Evolutionary conservation across 805 yeast species (phyloP), one percentile per base, ranked within the genome.

Genomic region (Blastobotrys parvus): DNA sequence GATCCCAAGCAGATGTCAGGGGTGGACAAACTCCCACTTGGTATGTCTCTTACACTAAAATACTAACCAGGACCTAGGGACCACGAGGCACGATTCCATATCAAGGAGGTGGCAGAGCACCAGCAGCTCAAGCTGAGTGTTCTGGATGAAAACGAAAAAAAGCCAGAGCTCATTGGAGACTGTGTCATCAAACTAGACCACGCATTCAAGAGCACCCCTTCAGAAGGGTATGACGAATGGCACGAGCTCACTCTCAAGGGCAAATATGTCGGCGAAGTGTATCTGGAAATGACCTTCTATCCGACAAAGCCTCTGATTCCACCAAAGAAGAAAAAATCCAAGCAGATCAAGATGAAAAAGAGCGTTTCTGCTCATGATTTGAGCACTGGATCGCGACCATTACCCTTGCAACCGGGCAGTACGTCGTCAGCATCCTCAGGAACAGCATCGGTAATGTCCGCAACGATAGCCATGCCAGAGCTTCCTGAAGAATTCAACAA

Each of bases 1-100:
- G 82, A 55, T 86, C 97, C 1, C 79, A 78, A 29, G 72, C 86
- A 0, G 78, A 84, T 46, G 73, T 76, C 41, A 67, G 97, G 51
- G 98, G 95, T 1, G 98, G 98, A 1, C 98, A 92, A 59, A 82
- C 85, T 3, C 98, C 98, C 1, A 75, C 70, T 17, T 92, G 97
- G 86, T 80, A 84, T 49, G 68, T 82, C 45, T 67, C 85, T 51
- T 85, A 83, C 29, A 25, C 29, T 25, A 25, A 25, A 7, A 25
- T 25, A 25, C n/a, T n/a, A n/a, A n/a, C n/a, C n/a, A n/a, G n/a
- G 69, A 80, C 36, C 6, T 29, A 47, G 51, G 53, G 67, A 63
- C 46, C 60, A 62, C 37, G 67, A 64, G 45, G 57, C 55, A 17
- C 52, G 67, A n/a, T 64, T 60, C 52, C 48, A 52, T 21, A 50